Conservation (phyloP, 768 basidiomycete species). For the Lentinula detonsa region DNA sequence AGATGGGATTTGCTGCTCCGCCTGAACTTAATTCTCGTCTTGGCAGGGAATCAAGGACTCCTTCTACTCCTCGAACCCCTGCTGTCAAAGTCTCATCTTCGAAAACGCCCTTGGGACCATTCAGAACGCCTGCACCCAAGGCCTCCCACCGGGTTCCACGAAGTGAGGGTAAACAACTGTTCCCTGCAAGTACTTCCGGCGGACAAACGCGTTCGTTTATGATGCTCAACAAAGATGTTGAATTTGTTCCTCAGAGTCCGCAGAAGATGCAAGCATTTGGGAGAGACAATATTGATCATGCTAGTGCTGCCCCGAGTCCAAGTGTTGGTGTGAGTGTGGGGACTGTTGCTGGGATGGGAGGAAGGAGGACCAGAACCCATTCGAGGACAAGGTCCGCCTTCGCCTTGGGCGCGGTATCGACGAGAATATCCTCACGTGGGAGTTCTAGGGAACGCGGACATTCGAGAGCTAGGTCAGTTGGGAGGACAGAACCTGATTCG, state of each 20-base stretch:
- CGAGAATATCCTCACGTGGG: neutral
- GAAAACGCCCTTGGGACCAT: conserved; percentile 12
- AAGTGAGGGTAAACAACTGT: neutral
- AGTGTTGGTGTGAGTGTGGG: neutral
- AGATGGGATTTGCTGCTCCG: conserved; percentile 8
- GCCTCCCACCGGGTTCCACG: neutral
- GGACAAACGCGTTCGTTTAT: conserved; percentile 45
- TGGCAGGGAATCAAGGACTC: neutral
- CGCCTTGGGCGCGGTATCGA: conserved; percentile 1
- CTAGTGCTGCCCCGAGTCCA: neutral
- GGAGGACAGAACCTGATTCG: conserved; percentile 9
- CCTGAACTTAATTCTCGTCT: neutral
- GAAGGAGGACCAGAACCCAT: conserved; percentile 7
- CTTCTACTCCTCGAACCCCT: neutral
- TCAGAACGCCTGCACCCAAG: conserved; percentile 10
- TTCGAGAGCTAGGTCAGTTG: conserved; percentile 5
- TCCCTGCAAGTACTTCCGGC: neutral
- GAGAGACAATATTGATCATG: neutral
- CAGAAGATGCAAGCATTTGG: conserved; percentile 26
- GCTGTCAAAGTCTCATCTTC: conserved; percentile 7
- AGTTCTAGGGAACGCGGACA: neutral
- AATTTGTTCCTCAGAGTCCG: conserved; percentile 70
- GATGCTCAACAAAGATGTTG: conserved; percentile 67
- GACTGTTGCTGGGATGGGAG: conserved; percentile 1
- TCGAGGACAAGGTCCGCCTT: conserved; percentile 9